These are phyloP conservation scores for Kwoniella dendrophila DNA, from an alignment of 768 basidiomycete genomes.

Conservation along the genomic window DNA sequence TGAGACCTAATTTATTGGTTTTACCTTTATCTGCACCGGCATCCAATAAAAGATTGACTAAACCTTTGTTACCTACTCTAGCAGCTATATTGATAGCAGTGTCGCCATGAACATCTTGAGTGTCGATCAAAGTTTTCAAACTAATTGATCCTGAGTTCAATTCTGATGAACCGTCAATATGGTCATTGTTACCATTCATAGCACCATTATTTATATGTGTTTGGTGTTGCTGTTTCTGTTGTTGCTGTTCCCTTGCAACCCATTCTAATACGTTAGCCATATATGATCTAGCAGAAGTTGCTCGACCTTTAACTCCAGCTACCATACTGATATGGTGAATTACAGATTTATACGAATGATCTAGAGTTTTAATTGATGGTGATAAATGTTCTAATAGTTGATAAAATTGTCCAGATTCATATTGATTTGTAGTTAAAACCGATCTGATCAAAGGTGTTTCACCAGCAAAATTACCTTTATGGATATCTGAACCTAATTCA, in stretches of 20 bases:
- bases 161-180: background rate
- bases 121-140: slow-evolving; percentile 69
- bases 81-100: slow-evolving; percentile 95
- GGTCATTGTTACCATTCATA: no score
- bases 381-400: slow-evolving; percentile 67
- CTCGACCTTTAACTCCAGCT: slow-evolving; percentile 87
- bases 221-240: background rate
- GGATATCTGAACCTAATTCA: slow-evolving; percentile 76
- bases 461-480: slow-evolving; percentile 88
- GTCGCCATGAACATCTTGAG: slow-evolving; percentile 93
- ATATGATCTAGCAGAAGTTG: slow-evolving; percentile 81
- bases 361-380: slow-evolving; percentile 80
- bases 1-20: slow-evolving; percentile 88
- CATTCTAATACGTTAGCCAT: slow-evolving; percentile 84
- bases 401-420: slow-evolving; percentile 69
- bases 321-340: slow-evolving; percentile 88
- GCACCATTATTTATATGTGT: background rate
- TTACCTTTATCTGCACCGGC: slow-evolving; percentile 87
- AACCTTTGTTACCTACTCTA: slow-evolving; percentile 81
- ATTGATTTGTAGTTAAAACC: slow-evolving; percentile 82
- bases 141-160: slow-evolving; percentile 8
- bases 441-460: slow-evolving; percentile 94
- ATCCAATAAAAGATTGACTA: slow-evolving; percentile 84
- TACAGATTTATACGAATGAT: slow-evolving; percentile 80
- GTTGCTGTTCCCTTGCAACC: slow-evolving; percentile 62